These are phyloP conservation scores for Aspergillus jensenii DNA, from an alignment of 2,329 filamentous ascomycete species.

Conservation along the genomic window DNA sequence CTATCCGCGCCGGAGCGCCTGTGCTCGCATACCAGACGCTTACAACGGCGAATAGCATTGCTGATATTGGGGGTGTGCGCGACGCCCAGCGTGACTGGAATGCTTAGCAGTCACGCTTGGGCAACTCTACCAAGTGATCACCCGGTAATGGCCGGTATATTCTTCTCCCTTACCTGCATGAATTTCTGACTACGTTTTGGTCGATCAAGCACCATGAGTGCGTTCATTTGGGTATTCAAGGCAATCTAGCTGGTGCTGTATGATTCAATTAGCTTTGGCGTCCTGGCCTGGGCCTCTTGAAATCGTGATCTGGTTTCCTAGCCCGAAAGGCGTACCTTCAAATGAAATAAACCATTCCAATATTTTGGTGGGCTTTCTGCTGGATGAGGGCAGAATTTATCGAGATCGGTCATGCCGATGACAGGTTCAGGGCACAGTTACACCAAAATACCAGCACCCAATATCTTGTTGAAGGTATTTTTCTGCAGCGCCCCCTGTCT, in stretches of 20 bases:
- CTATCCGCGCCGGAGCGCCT: not conserved
- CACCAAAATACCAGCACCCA: slow-evolving; percentile 8
- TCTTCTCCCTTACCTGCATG: not conserved
- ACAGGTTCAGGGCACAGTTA: slow-evolving; percentile 11
- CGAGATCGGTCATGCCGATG: slow-evolving; percentile 14
- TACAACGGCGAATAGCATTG: slow-evolving; percentile 5
- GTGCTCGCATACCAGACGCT: slow-evolving; percentile 15
- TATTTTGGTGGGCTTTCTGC: slow-evolving; percentile 3
- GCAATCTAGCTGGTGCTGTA: not conserved
- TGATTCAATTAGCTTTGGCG: not conserved
- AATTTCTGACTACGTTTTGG: slow-evolving; percentile 3
- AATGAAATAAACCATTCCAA: not conserved
- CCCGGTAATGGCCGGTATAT: not conserved
- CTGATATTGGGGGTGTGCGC: not conserved
- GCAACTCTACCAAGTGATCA: not conserved
- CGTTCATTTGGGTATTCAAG: not conserved
- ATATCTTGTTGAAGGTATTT: slow-evolving; percentile 7
- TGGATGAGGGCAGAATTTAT: slow-evolving; percentile 20
- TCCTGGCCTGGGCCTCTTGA: not conserved
- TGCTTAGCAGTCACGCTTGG: slow-evolving; percentile 5
- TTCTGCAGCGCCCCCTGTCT: not conserved
- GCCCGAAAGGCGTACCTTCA: not conserved
- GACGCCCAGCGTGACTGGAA: slow-evolving; percentile 11
- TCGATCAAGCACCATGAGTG: slow-evolving; percentile 6
- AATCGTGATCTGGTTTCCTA: not conserved